Evolutionary conservation across 2,329 filamentous ascomycete genomes (phyloP).

Genomic region (Hymenotorrendiella dingleyae): DNA sequence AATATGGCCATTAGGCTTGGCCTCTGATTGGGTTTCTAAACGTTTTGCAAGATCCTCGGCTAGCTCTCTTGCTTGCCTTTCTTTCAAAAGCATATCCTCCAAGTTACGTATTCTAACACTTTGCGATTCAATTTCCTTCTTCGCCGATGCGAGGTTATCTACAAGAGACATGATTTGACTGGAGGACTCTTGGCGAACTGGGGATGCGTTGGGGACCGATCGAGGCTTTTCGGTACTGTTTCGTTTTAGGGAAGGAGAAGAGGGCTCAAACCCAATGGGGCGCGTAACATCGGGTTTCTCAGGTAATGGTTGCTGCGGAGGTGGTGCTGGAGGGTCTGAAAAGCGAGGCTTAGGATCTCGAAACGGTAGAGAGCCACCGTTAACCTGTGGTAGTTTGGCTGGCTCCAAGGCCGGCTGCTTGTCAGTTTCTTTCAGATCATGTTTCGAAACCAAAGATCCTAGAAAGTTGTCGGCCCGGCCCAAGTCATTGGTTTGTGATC

Average conservation of each 20-base stretch:
- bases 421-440: slow-evolving; percentile 55
- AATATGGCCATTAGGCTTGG: slow-evolving; percentile 36
- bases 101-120: slow-evolving; percentile 72
- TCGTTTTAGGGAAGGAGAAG: slow-evolving; percentile 63
- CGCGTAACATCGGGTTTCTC: slow-evolving; percentile 76
- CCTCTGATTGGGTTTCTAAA: slow-evolving; percentile 52
- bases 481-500: slow-evolving; percentile 81
- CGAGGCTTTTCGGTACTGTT: slow-evolving; percentile 70
- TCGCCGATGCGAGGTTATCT: slow-evolving; percentile 76
- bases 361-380: slow-evolving; percentile 39
- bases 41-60: slow-evolving; percentile 77
- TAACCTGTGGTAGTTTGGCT: slow-evolving; percentile 41
- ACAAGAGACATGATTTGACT: slow-evolving; percentile 80
- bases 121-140: slow-evolving; percentile 82
- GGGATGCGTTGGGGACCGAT: slow-evolving; percentile 41
- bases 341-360: slow-evolving; percentile 81
- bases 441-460: slow-evolving; percentile 67
- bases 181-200: slow-evolving; percentile 45
- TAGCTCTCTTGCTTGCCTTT: slow-evolving; percentile 73
- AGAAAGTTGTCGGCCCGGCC: slow-evolving; percentile 78
- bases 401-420: slow-evolving; percentile 44
- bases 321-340: slow-evolving; percentile 87
- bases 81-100: slow-evolving; percentile 70
- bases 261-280: slow-evolving; percentile 38
- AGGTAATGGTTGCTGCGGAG: slow-evolving; percentile 85